Evolutionary conservation across 352 stramenopile genomes (phyloP), one percentile per base, ranked within the genome.

Genomic region (Pythium insidiosum): DNA sequence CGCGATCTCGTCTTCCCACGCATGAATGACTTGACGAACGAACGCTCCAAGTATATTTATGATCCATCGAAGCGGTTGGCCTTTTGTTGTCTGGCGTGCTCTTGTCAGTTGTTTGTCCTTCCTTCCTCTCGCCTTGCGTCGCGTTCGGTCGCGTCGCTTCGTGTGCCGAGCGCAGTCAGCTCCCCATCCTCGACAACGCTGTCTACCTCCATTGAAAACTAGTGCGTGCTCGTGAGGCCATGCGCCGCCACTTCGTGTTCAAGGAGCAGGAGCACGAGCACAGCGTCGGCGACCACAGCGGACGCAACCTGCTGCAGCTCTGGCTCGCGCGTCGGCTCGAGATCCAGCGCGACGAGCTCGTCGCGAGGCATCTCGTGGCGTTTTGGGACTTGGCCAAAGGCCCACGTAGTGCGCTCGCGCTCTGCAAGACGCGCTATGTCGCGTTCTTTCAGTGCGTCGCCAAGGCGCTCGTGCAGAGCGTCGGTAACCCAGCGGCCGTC

Each of bases 211-310:
- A n/a, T n/a, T n/a, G n/a, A n/a, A n/a, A n/a, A n/a, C n/a, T n/a
- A n/a, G n/a, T n/a, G n/a, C n/a, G n/a, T n/a, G n/a, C n/a, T n/a
- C n/a, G n/a, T n/a, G n/a, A n/a, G n/a, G n/a, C 18, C 21, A 28
- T 88, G 66, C 70, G 75, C 16, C 65, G 72, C 5, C 75, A 88
- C 55, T 81, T 63, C 41, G 59, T 88, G 28, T 88, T 75, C 55
- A 49, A 61, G 2, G 60, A 78, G 33, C 61, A 88, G 26, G 69
- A 68, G 61, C 43, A 60, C 15, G 75, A 88, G 51, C 65, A 54
- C 7, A 81, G 75, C 49, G 63, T 88, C n/a, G 75, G 75, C 16
- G 66, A 81, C 20, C 53, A 55, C 24, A 53, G 68, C 6, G 56
- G 54, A 21, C 9, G 28, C 38, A 84, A 73, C 30, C 47, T 86